Percentiles rank a stretch among this genome's conserved stretches.
phyloP scores from a whole-genome alignment of 768 basidiomycete genomes.

The Lenzites betulinus region DNA sequence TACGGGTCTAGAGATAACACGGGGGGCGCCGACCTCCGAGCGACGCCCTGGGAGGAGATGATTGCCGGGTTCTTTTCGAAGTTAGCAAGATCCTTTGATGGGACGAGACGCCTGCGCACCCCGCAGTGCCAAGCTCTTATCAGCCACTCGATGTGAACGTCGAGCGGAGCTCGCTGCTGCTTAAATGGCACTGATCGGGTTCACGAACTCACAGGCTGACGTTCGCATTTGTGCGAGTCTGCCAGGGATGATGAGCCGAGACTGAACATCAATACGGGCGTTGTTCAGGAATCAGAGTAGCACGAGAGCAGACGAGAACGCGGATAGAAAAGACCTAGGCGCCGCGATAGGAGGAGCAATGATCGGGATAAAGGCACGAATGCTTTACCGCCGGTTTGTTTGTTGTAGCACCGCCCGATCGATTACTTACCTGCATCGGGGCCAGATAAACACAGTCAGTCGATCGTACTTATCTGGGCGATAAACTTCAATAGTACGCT shows the following conservation, averaged over 20 bases:
- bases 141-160: neutral
- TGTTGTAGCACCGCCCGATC: neutral
- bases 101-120: neutral
- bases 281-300: no score
- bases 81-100: neutral
- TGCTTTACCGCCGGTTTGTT: neutral
- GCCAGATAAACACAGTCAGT: neutral
- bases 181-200: neutral
- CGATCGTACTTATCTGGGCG: no score
- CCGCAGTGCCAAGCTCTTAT: slow-evolving; percentile 9
- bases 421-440: neutral
- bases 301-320: no score
- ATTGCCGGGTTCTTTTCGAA: slow-evolving; percentile 4
- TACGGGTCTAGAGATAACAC: neutral
- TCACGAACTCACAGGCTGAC: neutral
- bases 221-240: no score
- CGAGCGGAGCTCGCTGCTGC: neutral
- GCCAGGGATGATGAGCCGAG: no score
- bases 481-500: no score
- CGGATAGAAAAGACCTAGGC: neutral
- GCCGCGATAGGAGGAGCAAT: neutral
- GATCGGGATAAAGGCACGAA: neutral
- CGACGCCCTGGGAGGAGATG: slow-evolving; percentile 4
- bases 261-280: no score
- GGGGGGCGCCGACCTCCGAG: neutral